Evolutionary conservation across 2,329 filamentous ascomycete genomes (phyloP), one percentile per base, ranked within the genome.

Genomic region (Scopulariopsis brevicaulis): DNA sequence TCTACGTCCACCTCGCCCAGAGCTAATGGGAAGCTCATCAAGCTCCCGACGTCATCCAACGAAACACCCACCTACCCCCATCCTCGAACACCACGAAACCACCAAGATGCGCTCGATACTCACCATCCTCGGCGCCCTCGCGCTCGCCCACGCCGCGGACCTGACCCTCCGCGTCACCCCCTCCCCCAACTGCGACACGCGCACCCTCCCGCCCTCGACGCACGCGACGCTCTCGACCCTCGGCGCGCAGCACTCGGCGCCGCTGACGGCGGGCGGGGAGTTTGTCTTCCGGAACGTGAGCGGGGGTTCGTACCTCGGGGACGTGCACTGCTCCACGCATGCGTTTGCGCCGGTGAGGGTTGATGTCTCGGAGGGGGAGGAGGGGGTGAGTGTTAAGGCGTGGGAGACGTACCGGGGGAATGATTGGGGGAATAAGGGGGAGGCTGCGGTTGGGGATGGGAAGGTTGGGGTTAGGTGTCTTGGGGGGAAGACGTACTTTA

Each of bases 371-470:
- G 65, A 62, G 56, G 70, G 73, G 43, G 68, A 78, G 50, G 84
- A 84, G 24, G 93, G 88, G 28, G 95, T 85, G 46, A 70, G 59
- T 14, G 76, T 90, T 3, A 73, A 78, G 50, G 85, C 85, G 32
- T 94, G 89, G 86, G 89, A 93, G 76, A 96, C 90, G 28, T 96
- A 86, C 69, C 79, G 90, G 54, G 91, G 90, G 0, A 93, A 96
- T 65, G 89, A 94, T 64, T 96, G 93, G 91, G 84, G 78, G 20
- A 95, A 96, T 69, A 87, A 84, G 67, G 93, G 92, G 18, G 86
- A 88, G 73, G 77, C 69, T 53, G 63, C 62, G 4, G 69, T 78
- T 55, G 74, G 70, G 24, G 71, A 73, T 35, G 72, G 67, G 1
- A 69, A 60, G 28, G 77, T 93, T 22, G 81, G 88, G 61, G 78